A percentile compares a stretch with the other conserved stretches of the same genome.
Conservation (phyloP, 176 grass and related monocot genomes). For the Cocos nucifera region DNA sequence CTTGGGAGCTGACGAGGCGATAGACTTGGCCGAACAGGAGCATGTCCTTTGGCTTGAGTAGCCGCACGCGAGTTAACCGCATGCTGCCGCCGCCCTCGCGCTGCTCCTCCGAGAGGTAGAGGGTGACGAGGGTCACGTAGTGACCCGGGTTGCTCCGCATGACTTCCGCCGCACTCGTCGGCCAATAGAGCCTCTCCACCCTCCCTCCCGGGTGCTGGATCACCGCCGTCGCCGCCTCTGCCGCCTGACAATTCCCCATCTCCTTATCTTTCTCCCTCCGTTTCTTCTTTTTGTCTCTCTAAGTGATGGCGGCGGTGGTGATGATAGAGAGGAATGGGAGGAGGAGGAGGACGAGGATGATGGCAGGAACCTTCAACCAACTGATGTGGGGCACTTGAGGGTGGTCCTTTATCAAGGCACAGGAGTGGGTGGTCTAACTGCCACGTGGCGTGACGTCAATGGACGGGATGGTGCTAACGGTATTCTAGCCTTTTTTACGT, state of each 20-base stretch:
- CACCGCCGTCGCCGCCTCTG: constrained; percentile 70
- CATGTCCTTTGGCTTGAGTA: constrained; percentile 78
- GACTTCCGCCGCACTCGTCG: constrained; percentile 56
- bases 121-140: constrained; percentile 79
- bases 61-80: constrained; percentile 70
- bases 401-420: no score
- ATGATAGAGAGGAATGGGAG: neutral
- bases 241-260: constrained; percentile 95
- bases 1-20: constrained; percentile 81
- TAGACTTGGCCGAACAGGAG: constrained; percentile 74
- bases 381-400: neutral
- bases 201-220: constrained; percentile 71
- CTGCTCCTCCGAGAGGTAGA: constrained; percentile 49
- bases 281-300: neutral
- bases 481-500: neutral
- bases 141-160: constrained; percentile 93
- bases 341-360: constrained; percentile 18
- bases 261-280: neutral
- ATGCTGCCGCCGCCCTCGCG: constrained; percentile 22
- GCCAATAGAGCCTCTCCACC: constrained; percentile 65
- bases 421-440: neutral
- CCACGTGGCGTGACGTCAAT: constrained; percentile 15
- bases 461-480: constrained; percentile 1
- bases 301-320: neutral
- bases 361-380: constrained; percentile 2